Evolutionary conservation across 345 rosid species (phyloP).

Genomic region (Corchorus olitorius): DNA sequence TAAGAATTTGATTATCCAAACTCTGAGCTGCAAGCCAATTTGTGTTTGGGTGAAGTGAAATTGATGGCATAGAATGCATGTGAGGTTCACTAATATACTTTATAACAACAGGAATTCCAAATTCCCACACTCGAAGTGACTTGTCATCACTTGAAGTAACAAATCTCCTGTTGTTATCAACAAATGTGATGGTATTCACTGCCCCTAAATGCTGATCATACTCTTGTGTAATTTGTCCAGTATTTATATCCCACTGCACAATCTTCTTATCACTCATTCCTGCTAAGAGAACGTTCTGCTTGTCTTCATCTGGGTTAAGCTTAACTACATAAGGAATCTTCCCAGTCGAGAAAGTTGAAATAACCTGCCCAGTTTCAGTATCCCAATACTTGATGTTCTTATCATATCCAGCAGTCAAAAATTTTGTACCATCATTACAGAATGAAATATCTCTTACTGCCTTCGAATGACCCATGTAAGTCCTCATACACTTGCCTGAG

Average conservation of each 20-base stretch:
- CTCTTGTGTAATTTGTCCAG: conserved; percentile 87
- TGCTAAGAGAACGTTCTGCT: conserved; percentile 91
- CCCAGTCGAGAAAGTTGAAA: conserved; percentile 85
- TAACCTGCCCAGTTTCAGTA: conserved; percentile 94
- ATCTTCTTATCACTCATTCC: conserved; percentile 99
- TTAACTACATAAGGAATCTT: conserved; percentile 93
- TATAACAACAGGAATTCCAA: conserved; percentile 95
- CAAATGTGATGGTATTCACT: conserved; percentile 95
- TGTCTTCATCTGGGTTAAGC: conserved; percentile 92
- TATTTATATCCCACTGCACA: conserved; percentile 98
- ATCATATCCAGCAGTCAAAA: conserved; percentile 91
- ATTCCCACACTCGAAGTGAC: conserved; percentile 98
- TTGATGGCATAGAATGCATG: conserved; percentile 98
- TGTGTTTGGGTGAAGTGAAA: conserved; percentile 83
- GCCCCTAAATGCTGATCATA: conserved; percentile 93
- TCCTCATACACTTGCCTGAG: conserved; percentile 97
- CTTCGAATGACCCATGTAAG: conserved; percentile 96
- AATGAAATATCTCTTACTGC: conserved; percentile 95
- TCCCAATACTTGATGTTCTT: conserved; percentile 98
- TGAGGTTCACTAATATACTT: conserved; percentile 99
- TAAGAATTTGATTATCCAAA: conserved; percentile 93
- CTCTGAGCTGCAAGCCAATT: conserved; percentile 99
- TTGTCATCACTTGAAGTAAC: conserved; percentile 98
- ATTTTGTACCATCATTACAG: conserved; percentile 93
- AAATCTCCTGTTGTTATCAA: conserved; percentile 90